Percentiles rank a stretch among this genome's conserved stretches.
These are phyloP conservation scores for Globisporangium mamillatum DNA, from an alignment of 352 stramenopile species.

Conservation along the genomic window DNA sequence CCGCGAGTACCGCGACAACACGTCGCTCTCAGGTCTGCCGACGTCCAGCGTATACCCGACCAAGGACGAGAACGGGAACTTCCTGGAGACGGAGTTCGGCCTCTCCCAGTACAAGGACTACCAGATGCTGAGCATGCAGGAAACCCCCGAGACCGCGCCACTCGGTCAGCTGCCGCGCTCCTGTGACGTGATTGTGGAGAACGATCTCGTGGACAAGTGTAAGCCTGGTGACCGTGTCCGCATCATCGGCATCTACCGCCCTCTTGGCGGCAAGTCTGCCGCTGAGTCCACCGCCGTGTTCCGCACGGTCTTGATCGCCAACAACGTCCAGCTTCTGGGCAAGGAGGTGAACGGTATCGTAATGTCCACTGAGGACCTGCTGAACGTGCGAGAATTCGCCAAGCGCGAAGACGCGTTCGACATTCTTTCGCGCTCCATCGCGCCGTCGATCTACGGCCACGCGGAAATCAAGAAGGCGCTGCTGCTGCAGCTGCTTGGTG, in stretches of 20 bases:
- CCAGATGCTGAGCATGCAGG: conserved; percentile 91
- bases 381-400: conserved; percentile 92
- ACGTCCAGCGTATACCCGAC: conserved; percentile 92
- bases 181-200: conserved; percentile 97
- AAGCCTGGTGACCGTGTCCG: conserved; percentile 98
- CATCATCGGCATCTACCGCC: conserved; percentile 94
- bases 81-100: conserved; percentile 98
- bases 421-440: conserved; percentile 93
- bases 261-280: conserved; percentile 78
- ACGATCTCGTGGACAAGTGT: conserved; percentile 98
- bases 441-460: conserved; percentile 98
- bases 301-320: conserved; percentile 95
- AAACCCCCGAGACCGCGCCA: conserved; percentile 92
- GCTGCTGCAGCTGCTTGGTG: conserved; percentile 84
- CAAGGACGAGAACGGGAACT: conserved; percentile 95
- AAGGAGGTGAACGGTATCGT: conserved; percentile 92
- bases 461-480: conserved; percentile 96
- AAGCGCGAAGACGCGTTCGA: conserved; percentile 89
- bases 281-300: conserved; percentile 91
- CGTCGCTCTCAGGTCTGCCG: conserved; percentile 89
- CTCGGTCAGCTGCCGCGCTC: conserved; percentile 96
- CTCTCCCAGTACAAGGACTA: conserved; percentile 99
- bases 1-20: conserved; percentile 97
- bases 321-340: conserved; percentile 94
- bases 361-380: conserved; percentile 90